Base-by-base conservation (phyloP, 257 asterid genomes). In the Hygrophila difformis region DNA sequence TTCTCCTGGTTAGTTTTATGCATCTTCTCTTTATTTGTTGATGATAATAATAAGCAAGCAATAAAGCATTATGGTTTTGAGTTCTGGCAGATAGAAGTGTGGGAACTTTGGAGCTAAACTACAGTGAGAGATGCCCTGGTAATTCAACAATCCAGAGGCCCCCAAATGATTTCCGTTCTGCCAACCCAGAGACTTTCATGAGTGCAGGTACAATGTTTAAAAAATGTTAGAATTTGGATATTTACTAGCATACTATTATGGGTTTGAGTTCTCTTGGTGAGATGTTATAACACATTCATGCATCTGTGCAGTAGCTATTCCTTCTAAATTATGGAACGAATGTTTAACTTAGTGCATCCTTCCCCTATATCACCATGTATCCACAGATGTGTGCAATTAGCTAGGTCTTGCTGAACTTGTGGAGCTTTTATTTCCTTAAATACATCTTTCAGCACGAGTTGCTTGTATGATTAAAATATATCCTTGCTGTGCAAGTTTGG, bases 1-100 rank as follows among this genome's bases (percentile, higher is more conserved):
- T 50, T 69, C 78, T 47, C 63, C 96, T 46, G 94, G 98, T 89
- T 55, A 60, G 87, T 66, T 34, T 28, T 52, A 20, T 28, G 26
- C 2, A 33, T 37, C 13, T 24, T 13, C 17, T 22, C 13, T 18
- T 3, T 14, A 12, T 12, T 15, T 3, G 11, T n/a, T 12, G 22
- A 28, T 53, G 15, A 23, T 51, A 19, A 39, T 19, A n/a, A 40
- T 36, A 37, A 21, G 6, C 8, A 23, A 37, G n/a, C n/a, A n/a
- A 40, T 34, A 47, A 29, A 8, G 18, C 7, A 31, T 13, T 58
- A 20, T 36, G 49, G 2, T 18, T 20, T 26, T 41, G 38, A 18
- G 3, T 57, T 64, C 8, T 51, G 63, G 59, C 79, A 82, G 94
- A 63, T 61, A 77, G 80, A 46, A 38, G 69, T 6, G 58, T 61